Conservation (phyloP, 108 stramenopile species). For the Fistulifera pelliculosa region DNA sequence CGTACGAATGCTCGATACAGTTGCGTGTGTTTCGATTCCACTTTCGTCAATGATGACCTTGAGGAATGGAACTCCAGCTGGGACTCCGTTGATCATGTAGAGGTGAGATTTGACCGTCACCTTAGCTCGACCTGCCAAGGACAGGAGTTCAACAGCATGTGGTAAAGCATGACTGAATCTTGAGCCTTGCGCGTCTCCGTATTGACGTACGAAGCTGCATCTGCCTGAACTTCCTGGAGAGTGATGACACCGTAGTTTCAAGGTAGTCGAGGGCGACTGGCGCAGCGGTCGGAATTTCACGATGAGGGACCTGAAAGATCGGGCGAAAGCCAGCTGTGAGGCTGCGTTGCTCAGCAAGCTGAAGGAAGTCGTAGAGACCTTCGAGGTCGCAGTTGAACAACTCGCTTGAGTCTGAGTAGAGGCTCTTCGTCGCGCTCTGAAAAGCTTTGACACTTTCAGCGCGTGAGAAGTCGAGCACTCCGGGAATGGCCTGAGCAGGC, state of each 20-base stretch:
- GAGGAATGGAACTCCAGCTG: constrained; percentile 10
- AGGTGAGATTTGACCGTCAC: background rate
- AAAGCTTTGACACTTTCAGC: no score
- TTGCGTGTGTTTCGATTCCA: constrained; percentile 17
- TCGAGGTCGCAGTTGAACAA: no score
- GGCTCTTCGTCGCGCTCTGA: no score
- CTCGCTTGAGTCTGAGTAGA: no score
- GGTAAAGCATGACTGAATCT: background rate
- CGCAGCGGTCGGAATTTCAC: no score
- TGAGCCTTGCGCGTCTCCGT: constrained; percentile 1
- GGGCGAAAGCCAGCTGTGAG: no score
- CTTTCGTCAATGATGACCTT: constrained; percentile 19
- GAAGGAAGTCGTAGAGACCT: no score
- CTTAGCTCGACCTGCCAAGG: background rate
- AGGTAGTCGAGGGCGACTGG: background rate
- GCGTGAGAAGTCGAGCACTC: no score
- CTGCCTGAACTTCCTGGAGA: background rate
- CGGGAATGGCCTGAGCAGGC: no score
- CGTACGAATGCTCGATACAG: constrained; percentile 6
- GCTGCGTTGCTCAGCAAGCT: no score
- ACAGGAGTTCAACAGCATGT: constrained; percentile 3
- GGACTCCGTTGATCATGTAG: background rate
- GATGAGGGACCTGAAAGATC: no score
- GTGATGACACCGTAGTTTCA: background rate
- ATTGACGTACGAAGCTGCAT: background rate